Conservation (phyloP, 148 eudicot species). For the Rhododendron williamsianum region DNA sequence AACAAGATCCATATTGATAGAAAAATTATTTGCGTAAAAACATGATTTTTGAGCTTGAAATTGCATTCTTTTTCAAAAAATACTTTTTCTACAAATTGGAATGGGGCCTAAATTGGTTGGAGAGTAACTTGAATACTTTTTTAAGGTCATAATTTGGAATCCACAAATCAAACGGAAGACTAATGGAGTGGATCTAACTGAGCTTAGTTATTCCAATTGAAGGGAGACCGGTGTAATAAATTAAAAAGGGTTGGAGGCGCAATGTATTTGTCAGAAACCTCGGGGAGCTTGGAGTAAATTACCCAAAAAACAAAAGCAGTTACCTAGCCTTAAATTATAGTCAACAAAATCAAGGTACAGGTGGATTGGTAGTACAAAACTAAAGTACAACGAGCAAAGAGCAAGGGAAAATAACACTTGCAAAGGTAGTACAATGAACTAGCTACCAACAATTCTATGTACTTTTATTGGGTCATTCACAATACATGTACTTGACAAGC, state of each 20-base stretch:
- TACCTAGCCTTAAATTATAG: neutral
- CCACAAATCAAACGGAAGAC: neutral
- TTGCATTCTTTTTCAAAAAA: too few species aligned
- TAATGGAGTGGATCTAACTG: neutral
- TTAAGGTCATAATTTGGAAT: neutral
- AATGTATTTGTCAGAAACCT: neutral
- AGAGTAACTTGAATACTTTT: neutral
- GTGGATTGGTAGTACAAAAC: neutral
- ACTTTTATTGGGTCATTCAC: neutral
- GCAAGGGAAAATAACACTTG: neutral
- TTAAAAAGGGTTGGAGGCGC: neutral
- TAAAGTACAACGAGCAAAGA: neutral
- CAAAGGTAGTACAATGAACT: neutral
- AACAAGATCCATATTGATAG: too few species aligned
- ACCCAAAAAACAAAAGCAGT: neutral
- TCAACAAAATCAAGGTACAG: neutral
- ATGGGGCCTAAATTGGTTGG: neutral
- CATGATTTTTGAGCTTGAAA: too few species aligned
- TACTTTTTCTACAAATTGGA: too few species aligned
- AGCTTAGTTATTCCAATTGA: neutral
- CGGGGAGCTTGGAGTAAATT: neutral
- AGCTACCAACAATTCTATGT: neutral
- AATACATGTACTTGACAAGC: neutral
- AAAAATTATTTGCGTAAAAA: too few species aligned
- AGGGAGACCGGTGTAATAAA: too few species aligned